Base-by-base conservation (phyloP, 2,329 filamentous ascomycete species). In the Bipolaris bicolor region DNA sequence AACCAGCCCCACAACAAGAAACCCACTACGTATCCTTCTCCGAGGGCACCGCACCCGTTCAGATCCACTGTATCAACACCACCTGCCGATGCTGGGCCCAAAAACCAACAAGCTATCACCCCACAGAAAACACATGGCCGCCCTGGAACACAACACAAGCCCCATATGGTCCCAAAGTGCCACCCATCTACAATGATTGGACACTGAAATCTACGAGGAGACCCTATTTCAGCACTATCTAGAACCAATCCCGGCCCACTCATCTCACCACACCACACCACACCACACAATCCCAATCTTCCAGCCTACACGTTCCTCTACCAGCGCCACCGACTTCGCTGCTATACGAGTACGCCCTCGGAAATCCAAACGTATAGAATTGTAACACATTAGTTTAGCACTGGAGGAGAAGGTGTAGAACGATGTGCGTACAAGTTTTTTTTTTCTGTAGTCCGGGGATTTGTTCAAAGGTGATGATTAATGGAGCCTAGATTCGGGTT, bases 321-420 rank as follows among this genome's bases (percentile, higher is more conserved):
- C 40, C 5, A 67, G 65, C 13, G 39, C 49, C 15, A 60, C 53
- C 3, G 53, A 62, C 48, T 68, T 63, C 26, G 57, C 52, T 2
- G 64, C 58, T n/a, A 47, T 58, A 52, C 71, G 76, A 3, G 66
- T 62, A 1, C 13, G 76, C 55, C 1, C 67, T 65, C 3, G 71
- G 72, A 47, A 75, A 74, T 1, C 74, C 72, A 16, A 77, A 77
- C 1, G 75, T 76, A n/a, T 56, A 65, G 60, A 76, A 76, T 20
- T 67, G 66, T 60, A 76, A 77, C 3, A 63, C 59, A 37, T 68
- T 61, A 51, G 62, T 65, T 58, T 71, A 65, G 20, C 68, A 55
- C 1, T 76, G 61, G 36, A 58, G 60, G 0, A 64, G 51, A 13
- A 39, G 31, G 15, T 63, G 74, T 0, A 65, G 66, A 0, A 66